Evolutionary conservation across 1,139 yeast genomes (phyloP).

Genomic region (Hyphopichia khmerensis): DNA sequence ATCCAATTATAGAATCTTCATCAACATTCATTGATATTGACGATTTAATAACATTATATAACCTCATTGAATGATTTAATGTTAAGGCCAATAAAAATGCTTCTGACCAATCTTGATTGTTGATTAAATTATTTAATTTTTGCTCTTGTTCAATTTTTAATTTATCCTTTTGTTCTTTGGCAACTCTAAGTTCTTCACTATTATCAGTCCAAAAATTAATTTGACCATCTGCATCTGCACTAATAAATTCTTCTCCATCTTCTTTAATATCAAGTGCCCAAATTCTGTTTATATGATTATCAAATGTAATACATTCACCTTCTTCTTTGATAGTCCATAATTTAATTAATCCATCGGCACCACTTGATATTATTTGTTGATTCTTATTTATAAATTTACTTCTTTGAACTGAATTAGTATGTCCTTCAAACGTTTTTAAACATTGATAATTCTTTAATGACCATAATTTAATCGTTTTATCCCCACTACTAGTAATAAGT

Average conservation of each 20-base stretch:
- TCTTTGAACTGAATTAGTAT: conserved; percentile 87
- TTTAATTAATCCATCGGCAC: conserved; percentile 93
- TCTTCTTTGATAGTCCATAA: conserved; percentile 72
- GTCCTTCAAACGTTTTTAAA: conserved; percentile 86
- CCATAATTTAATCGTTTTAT: conserved; percentile 89
- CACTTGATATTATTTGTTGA: conserved; percentile 74
- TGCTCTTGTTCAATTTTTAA: conserved; percentile 83
- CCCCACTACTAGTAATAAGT: conserved; percentile 82
- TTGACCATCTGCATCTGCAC: conserved; percentile 96
- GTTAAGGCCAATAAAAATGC: conserved; percentile 87
- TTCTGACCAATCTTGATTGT: conserved; percentile 75
- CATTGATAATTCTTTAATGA: conserved; percentile 75
- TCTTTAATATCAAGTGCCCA: conserved; percentile 78
- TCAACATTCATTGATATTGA: conserved; percentile 49
- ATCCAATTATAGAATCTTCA: conserved; percentile 53
- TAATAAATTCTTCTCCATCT: conserved; percentile 68
- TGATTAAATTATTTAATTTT: conserved; percentile 69
- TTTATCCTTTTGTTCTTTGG: conserved; percentile 53
- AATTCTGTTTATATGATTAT: conserved; percentile 89
- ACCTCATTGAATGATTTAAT: conserved; percentile 81
- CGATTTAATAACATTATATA: conserved; percentile 66
- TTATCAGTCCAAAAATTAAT: conserved; percentile 86
- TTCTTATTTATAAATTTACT: conserved; percentile 66
- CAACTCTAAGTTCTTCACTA: conserved; percentile 63
- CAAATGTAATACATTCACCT: conserved; percentile 83